phyloP scores from a whole-genome alignment of 192 early-diverging fungal species.

The Funneliformis geosporum region DNA sequence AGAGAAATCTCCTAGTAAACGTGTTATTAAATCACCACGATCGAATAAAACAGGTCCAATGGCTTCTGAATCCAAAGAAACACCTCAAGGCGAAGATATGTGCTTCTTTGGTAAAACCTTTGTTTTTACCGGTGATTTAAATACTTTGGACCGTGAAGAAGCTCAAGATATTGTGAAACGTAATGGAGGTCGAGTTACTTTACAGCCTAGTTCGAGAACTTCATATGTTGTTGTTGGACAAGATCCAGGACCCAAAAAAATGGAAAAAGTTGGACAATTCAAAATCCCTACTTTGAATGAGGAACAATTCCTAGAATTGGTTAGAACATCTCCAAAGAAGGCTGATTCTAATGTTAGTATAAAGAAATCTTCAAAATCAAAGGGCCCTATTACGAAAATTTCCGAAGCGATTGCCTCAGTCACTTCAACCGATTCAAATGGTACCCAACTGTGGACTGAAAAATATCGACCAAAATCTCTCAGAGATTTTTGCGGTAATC shows the following conservation, averaged over 20 bases:
- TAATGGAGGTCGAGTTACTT: constrained; percentile 83
- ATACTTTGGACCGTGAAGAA: constrained; percentile 72
- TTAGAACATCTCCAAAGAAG: constrained; percentile 54
- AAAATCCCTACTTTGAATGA: constrained; percentile 78
- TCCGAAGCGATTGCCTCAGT: neutral
- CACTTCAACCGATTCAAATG: neutral
- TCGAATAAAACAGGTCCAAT: constrained; percentile 50
- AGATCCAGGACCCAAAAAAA: constrained; percentile 84
- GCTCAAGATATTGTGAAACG: constrained; percentile 82
- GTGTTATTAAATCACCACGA: neutral
- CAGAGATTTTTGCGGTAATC: constrained; percentile 89
- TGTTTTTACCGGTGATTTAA: constrained; percentile 93
- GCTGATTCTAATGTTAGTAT: neutral
- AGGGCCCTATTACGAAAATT: neutral
- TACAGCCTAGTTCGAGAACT: constrained; percentile 77
- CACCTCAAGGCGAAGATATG: constrained; percentile 72
- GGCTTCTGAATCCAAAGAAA: constrained; percentile 64
- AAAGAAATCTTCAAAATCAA: constrained; percentile 4
- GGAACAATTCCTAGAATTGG: constrained; percentile 80
- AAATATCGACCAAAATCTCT: constrained; percentile 86
- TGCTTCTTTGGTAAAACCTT: constrained; percentile 80
- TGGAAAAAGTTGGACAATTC: constrained; percentile 71
- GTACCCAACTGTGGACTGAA: constrained; percentile 81
- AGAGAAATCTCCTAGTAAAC: neutral
- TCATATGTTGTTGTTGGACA: constrained; percentile 84